Conservation (phyloP, 208 protist species). For the Acanthamoeba triangularis region DNA sequence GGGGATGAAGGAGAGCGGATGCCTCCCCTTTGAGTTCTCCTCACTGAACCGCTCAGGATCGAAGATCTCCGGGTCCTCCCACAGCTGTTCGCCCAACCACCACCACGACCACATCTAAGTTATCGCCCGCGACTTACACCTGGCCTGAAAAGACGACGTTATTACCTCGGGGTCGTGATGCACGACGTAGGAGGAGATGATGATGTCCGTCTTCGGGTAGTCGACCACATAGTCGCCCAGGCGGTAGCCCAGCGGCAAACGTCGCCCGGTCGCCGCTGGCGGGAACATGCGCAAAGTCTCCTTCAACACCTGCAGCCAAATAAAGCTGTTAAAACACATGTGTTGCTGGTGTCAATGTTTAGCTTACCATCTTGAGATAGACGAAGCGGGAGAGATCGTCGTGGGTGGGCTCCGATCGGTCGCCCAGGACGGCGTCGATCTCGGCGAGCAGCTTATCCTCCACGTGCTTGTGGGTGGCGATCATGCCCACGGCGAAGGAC, state of each 20-base stretch:
- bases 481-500: constrained; percentile 54
- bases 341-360: neutral
- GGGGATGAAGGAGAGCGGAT: constrained; percentile 77
- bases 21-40: constrained; percentile 68
- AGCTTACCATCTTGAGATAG: constrained; percentile 70
- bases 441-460: constrained; percentile 47
- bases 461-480: constrained; percentile 30
- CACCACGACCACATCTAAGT: neutral
- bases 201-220: constrained; percentile 46
- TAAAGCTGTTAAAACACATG: neutral
- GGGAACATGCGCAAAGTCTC: constrained; percentile 72
- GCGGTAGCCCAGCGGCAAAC: constrained; percentile 43
- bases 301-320: constrained; percentile 62
- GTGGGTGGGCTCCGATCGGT: constrained; percentile 37
- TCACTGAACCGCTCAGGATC: constrained; percentile 76
- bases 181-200: constrained; percentile 67
- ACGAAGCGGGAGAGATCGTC: constrained; percentile 53
- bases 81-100: constrained; percentile 3
- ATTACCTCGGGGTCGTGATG: constrained; percentile 62
- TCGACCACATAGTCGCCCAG: constrained; percentile 53
- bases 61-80: constrained; percentile 68
- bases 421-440: constrained; percentile 59
- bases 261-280: constrained; percentile 40
- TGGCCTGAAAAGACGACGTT: neutral
- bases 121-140: neutral